phyloP scores from a whole-genome alignment of 2,329 filamentous ascomycete genomes.

The Penicillium sp. region DNA sequence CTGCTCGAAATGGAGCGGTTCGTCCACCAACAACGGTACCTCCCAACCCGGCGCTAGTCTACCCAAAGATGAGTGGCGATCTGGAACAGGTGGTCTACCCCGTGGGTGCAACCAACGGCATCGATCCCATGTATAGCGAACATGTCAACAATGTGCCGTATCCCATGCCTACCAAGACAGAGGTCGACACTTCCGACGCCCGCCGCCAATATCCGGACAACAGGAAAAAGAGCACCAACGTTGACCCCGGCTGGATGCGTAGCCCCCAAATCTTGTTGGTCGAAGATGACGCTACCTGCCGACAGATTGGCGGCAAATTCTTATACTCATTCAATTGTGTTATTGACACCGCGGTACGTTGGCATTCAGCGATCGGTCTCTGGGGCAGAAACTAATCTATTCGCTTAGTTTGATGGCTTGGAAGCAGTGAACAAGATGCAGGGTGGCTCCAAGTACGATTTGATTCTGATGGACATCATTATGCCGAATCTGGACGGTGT shows the following conservation, averaged over 20 bases:
- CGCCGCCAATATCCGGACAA: constrained; percentile 47
- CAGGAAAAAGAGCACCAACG: constrained; percentile 58
- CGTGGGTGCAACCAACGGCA: constrained; percentile 82
- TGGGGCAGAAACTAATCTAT: constrained; percentile 5
- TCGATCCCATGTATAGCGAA: constrained; percentile 90
- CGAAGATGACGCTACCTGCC: constrained; percentile 69
- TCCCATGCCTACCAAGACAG: constrained; percentile 62
- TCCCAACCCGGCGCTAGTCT: constrained; percentile 51
- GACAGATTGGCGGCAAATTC: constrained; percentile 63
- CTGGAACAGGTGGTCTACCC: constrained; percentile 78
- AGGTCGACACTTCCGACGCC: constrained; percentile 48
- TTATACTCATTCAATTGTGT: constrained; percentile 60
- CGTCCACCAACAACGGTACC: constrained; percentile 42
- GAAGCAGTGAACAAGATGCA: constrained; percentile 87
- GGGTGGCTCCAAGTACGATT: constrained; percentile 59
- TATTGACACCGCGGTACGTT: constrained; percentile 59
- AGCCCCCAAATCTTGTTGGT: constrained; percentile 81
- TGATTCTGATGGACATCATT: constrained; percentile 89
- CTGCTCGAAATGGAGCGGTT: constrained; percentile 42
- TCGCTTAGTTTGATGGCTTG: constrained; percentile 69
- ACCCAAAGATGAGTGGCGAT: constrained; percentile 51
- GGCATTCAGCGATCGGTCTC: neutral
- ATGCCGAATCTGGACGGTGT: constrained; percentile 97
- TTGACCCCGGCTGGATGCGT: constrained; percentile 62
- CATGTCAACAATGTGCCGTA: constrained; percentile 95